Base-by-base conservation (phyloP, 768 basidiomycete genomes). In the Gymnopilus dilepis region DNA sequence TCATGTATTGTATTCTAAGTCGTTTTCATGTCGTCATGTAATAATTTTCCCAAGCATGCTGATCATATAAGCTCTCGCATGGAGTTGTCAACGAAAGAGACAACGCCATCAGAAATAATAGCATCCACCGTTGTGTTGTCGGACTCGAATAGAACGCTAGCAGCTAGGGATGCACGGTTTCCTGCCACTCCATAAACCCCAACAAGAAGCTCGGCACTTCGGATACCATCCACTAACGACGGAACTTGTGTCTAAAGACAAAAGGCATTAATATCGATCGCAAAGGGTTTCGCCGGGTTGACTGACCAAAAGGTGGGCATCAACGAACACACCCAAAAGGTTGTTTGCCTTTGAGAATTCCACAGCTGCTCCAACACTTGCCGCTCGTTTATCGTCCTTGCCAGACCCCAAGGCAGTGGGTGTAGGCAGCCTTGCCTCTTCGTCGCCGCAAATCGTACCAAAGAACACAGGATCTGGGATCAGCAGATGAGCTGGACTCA, bases 281-380 rank as follows among this genome's bases (percentile, higher is more conserved):
- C 55, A 42, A 31, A 47, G 51, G 54, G 43, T 53, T 24, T 24
- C 17, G 3, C n/a, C 33, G 43, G 65, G 55, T 60, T n/a, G 21
- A 77, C 87, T 74, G 71, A 97, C 97, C 78, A 99, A 76, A 60
- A 98, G 80, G 37, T 88, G 85, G 11, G 91, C 91, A 73, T 97
- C 93, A 52, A 97, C 83, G 70, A 97, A 88, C 45, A 99, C 81
- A 59, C 97, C 97, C 58, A 99, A 78, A 21, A 99, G 78, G 74
- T 99, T 99, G 75, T 98, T 98, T 47, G 83, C 80, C 69, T 90
- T 92, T 21, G 95, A 92, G 69, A 98, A 97, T 67, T 96, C 94
- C 58, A 99, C 94, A 15, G 95, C 95, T 59, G 93, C 88, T 60
- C 91, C 86, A 38, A 99, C 87, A 69, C 94, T 95, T 51, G 84